Base-by-base conservation (phyloP, 2,329 filamentous ascomycete species). In the Aureobasidium sp. region DNA sequence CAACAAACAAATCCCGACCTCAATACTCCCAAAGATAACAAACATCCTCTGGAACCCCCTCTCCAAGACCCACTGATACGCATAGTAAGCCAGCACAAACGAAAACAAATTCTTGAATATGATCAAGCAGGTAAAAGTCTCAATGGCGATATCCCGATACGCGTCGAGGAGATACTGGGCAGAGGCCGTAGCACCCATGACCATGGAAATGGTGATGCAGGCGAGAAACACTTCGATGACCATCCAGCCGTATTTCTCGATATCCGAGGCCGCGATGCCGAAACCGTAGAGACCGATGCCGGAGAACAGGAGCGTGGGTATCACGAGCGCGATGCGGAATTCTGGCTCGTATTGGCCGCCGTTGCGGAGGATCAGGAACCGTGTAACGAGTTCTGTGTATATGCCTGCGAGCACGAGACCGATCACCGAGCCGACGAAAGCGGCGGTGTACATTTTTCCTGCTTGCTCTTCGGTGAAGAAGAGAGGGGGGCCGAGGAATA, bases 101-200 rank as follows among this genome's bases (percentile, higher is more conserved):
- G 86, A 89, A 76, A 96, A 95, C 63, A 96, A 81, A 74, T 96
- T 96, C 75, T 96, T 96, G 79, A 96, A 96, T 60, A 96, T 86
- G 64, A 96, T 82, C 71, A 94, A 82, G 74, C 90, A 89, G 0
- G 91, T 96, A 71, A 96, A 95, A 5, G 86, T 89, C 74, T 96
- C 92, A 47, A 96, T 84, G 1, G 89, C 84, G 60, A 95, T 84
- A 64, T 93, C 87, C 6, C 91, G 86, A 74, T 96, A 92, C 0
- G 92, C 92, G 74, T 96, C 93, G 7, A 96, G 88, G 69, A 96
- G 87, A 69, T 96, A 96, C 23, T 96, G 76, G 0, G 89, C 89
- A 63, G 85, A 88, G 1, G 89, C 86, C 1, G 96, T 90, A 2
- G 92, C 90, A 0, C 91, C 92, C 69, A 95, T 86, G 0, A 96